Evolutionary conservation across 768 basidiomycete species (phyloP).

Genomic region (Pleurotus djamor): DNA sequence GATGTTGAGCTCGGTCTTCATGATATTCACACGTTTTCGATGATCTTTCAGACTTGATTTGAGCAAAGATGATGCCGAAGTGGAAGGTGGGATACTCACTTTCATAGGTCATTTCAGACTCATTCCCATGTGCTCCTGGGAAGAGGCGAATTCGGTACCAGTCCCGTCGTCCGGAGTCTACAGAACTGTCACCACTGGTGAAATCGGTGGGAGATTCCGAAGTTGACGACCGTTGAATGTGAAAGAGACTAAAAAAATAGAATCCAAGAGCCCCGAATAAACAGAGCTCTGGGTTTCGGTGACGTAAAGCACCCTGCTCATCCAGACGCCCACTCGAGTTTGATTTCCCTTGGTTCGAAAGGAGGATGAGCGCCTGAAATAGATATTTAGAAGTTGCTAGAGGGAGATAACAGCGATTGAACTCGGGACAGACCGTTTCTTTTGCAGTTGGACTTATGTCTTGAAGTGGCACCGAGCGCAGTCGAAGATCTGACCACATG

Average conservation of each 20-base stretch:
- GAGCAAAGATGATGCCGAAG: background rate
- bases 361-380: conserved; percentile 21
- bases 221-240: conserved; percentile 13
- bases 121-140: conserved; percentile 8
- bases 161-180: conserved; percentile 20
- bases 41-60: conserved; percentile 18
- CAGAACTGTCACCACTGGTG: conserved; percentile 8
- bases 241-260: conserved; percentile 25
- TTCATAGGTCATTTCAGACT: conserved; percentile 22
- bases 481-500: conserved; percentile 20
- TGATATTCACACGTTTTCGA: conserved; percentile 17
- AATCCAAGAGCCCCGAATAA: conserved; percentile 22
- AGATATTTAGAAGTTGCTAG: background rate
- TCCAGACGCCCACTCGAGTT: conserved; percentile 27
- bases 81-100: conserved; percentile 19
- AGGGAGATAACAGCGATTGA: background rate
- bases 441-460: conserved; percentile 14
- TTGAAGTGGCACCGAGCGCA: conserved; percentile 13
- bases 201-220: too few relatives aligned
- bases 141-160: conserved; percentile 27
- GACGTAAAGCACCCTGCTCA: conserved; percentile 25
- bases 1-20: conserved; percentile 20
- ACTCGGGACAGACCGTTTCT: conserved; percentile 12
- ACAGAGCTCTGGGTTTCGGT: conserved; percentile 24
- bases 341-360: conserved; percentile 26